A percentile compares a stretch with the other conserved stretches of the same genome.
Conservation (phyloP, 192 early-diverging fungal species). For the Linnemannia elongata region DNA sequence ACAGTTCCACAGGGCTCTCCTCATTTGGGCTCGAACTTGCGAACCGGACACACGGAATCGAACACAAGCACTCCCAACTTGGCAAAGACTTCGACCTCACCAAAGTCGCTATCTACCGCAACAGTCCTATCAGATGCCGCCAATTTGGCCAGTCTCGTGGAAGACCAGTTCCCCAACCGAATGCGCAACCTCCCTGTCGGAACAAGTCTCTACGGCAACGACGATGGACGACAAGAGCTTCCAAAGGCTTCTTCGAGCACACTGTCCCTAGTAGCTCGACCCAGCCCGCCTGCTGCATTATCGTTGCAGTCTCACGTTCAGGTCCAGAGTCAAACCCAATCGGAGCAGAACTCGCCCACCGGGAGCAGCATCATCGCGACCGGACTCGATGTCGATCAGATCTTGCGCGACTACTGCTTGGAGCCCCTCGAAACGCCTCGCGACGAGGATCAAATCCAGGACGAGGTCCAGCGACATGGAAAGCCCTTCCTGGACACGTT, state of each 20-base stretch:
- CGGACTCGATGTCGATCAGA: slow-evolving; percentile 50
- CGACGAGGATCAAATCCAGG: slow-evolving; percentile 49
- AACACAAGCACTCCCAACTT: slow-evolving; percentile 14
- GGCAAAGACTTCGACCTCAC: slow-evolving; percentile 28
- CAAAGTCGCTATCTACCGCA: slow-evolving; percentile 27
- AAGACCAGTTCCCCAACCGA: slow-evolving; percentile 54
- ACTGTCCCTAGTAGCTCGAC: slow-evolving; percentile 21
- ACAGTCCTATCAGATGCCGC: slow-evolving; percentile 21
- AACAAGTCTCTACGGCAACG: slow-evolving; percentile 30
- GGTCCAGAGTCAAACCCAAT: slow-evolving; percentile 7
- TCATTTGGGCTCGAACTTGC: slow-evolving; percentile 41
- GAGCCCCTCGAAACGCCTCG: slow-evolving; percentile 32
- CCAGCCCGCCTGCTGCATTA: slow-evolving; percentile 17
- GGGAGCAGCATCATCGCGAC: slow-evolving; percentile 7
- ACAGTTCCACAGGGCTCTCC: slow-evolving; percentile 31
- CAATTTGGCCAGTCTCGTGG: slow-evolving; percentile 42
- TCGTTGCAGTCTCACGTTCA: background rate
- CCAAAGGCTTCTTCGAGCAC: slow-evolving; percentile 22
- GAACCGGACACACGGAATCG: slow-evolving; percentile 17
- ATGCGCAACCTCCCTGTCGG: slow-evolving; percentile 18
- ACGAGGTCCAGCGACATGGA: slow-evolving; percentile 66
- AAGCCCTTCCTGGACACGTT: slow-evolving; percentile 67
- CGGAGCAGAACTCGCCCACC: slow-evolving; percentile 18
- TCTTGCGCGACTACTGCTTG: slow-evolving; percentile 47
- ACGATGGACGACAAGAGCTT: slow-evolving; percentile 30